Base-by-base conservation (phyloP, 140 eudicot genomes). In the Anethum foeniculum region DNA sequence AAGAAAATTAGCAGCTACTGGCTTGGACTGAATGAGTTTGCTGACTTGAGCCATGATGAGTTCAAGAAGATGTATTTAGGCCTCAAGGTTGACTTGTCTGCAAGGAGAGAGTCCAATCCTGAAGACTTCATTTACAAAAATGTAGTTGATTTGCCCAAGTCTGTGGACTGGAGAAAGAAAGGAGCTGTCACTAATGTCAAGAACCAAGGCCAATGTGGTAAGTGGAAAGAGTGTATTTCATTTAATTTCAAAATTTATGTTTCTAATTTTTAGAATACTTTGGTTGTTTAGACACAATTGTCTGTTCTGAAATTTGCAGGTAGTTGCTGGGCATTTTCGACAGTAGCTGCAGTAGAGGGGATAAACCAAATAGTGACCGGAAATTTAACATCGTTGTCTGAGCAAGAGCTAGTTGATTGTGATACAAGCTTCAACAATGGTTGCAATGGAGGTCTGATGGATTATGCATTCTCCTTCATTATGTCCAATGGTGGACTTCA, bases 131-230 rank as follows among this genome's bases (percentile, higher is more conserved):
- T 77, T 43, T 90, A 92, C 77, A 80, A 86, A 47, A 93, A 92
- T 86, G 84, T 92, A 12, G 88, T 84, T 7, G 88, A 82, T 54
- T 47, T 94, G 83, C 98, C 98, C 1, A 92, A 89, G 65, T 94
- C 97, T 13, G 92, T 94, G 39, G 98, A 94, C 78, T 94, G 98
- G 98, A 92, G 98, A 77, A 89, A 94, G 86, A 94, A 90, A 87
- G 98, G 97, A 25, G 98, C 97, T 6, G 97, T 94, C 18, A 83
- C 97, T 9, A 86, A 82, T 23, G 90, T 94, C 76, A 94, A 94
- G 86, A 92, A 94, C 87, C 98, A 94, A 85, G 98, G 98, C 32
- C 83, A 88, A 80, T 94, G 98, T 69, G 98, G 98, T 94, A 86
- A 54, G 93, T 84, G 39, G 28, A 32, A 2, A 1, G 1, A 69